These are phyloP conservation scores for Anethum foeniculum DNA, from an alignment of 140 eudicot genomes.

Conservation along the genomic window DNA sequence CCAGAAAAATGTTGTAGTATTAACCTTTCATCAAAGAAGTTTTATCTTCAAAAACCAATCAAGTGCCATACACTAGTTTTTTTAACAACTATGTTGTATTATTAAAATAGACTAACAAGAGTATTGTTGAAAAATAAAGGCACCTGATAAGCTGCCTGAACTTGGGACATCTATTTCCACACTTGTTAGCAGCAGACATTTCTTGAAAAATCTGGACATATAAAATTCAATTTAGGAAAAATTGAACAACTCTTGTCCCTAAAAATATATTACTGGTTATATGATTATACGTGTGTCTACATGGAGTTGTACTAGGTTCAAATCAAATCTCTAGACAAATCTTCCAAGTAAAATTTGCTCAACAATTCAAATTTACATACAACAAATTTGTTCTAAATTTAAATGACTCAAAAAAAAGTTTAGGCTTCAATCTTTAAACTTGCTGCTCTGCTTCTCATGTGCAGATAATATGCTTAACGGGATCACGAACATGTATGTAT, in stretches of 20 bases:
- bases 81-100: too few species aligned
- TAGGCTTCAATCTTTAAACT: too few species aligned
- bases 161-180: constrained; percentile 86
- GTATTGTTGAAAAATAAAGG: not conserved
- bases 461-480: too few species aligned
- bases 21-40: too few species aligned
- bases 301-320: constrained; percentile 87
- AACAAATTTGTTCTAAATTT: not conserved
- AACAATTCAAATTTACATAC: not conserved
- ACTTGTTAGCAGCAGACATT: constrained; percentile 92
- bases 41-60: too few species aligned
- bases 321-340: constrained; percentile 87
- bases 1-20: not conserved
- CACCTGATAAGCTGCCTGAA: constrained; percentile 94
- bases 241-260: not conserved
- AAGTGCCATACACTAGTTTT: too few species aligned
- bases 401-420: not conserved
- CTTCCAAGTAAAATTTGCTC: constrained; percentile 30
- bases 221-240: not conserved
- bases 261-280: not conserved
- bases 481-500: too few species aligned
- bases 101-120: not conserved
- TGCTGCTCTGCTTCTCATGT: too few species aligned
- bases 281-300: constrained; percentile 80
- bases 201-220: constrained; percentile 62